Base-by-base conservation (phyloP, 164 flowering plant genomes). In the Umbilicus rupestris region DNA sequence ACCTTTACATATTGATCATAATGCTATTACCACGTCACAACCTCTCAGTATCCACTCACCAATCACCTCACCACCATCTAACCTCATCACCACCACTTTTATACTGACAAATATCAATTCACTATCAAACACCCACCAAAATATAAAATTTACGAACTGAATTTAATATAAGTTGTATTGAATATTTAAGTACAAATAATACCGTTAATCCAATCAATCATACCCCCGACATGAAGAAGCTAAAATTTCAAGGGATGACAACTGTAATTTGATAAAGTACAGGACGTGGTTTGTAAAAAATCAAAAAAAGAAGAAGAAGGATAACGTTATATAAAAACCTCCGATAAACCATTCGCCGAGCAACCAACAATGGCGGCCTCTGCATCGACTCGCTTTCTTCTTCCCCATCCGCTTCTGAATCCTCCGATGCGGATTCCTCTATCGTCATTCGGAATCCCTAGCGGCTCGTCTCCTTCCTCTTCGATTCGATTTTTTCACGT, bases 331-430 rank as follows among this genome's bases (percentile, higher is more conserved):
- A 49, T 11, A 8, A 19, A 52, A 52, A 52, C 60, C 60, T 26
- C 60, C 33, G 60, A 55, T 26, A 37, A 35, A 37, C 65, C 6
- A 10, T 9, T 1, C n/a, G 0, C 22, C 1, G 41, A 58, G 62
- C 52, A 28, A 35, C 37, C 67, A 14, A 63, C 68, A 73, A 76
- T 79, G 81, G 81, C 78, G 44, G 67, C 69, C 17, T 24, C 75
- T 5, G 33, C 77, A 45, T 68, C 67, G 29, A 14, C 60, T 55
- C 33, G 33, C 3, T 67, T 35, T 20, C 60, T 65, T 67, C 70
- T 65, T 47, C 70, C 74, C 47, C 68, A 46, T 62, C 66, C 71
- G 37, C 45, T 15, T 33, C 14, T 30, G 19, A 37, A 55, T 62
- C 66, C 69, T 59, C 24, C 76, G 59, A 65, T 4, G 15, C 60